Evolutionary conservation across 306 rosid genomes (phyloP).

Genomic region (Castanopsis chinensis): DNA sequence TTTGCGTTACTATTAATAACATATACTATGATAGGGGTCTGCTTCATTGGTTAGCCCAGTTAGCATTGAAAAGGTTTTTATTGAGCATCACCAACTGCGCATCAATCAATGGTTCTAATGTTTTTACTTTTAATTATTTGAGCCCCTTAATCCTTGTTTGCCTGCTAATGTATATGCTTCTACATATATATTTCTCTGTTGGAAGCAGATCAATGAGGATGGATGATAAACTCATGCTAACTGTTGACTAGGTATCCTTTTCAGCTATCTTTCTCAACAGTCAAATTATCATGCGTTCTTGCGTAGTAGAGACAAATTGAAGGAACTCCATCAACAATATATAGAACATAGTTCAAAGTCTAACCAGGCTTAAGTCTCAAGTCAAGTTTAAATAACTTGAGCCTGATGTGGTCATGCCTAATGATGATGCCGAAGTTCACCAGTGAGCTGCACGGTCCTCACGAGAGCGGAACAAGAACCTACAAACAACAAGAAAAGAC

Average conservation of each 20-base stretch:
- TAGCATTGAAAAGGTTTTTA: not conserved
- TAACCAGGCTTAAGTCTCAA: no score
- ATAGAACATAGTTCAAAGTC: no score
- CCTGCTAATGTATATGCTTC: not conserved
- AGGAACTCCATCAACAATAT: no score
- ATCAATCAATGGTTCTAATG: not conserved
- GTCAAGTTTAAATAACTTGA: no score
- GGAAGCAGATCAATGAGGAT: not conserved
- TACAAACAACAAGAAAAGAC: no score
- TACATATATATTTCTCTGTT: not conserved
- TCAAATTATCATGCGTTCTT: not conserved
- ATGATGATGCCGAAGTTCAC: no score
- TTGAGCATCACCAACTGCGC: not conserved
- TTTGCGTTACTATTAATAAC: not conserved
- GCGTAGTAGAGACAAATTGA: no score
- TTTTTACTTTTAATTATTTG: not conserved
- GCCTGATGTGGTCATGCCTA: not conserved
- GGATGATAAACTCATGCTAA: no score
- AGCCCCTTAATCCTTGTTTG: not conserved
- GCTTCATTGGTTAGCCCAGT: not conserved
- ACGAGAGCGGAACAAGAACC: no score
- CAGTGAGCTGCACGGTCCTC: no score
- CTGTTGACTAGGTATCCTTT: no score
- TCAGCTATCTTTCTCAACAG: not conserved
- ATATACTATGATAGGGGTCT: no score